A percentile compares a stretch with the other conserved stretches of the same genome.
Evolutionary conservation across 805 yeast species (phyloP).

Genomic region (Barnettozyma pratensis): DNA sequence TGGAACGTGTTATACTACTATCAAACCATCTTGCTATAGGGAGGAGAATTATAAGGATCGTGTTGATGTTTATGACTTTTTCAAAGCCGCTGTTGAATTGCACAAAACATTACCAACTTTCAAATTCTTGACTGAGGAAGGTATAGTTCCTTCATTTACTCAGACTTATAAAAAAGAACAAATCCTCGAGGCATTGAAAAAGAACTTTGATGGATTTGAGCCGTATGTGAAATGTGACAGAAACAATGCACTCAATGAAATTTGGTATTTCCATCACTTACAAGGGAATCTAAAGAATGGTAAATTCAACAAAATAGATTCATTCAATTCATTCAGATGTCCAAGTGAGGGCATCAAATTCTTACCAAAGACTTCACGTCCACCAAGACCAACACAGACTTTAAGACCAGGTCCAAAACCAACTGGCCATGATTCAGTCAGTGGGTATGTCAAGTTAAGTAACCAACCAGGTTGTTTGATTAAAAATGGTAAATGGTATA

Average conservation of each 20-base stretch:
- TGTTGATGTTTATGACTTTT: conserved; percentile 62
- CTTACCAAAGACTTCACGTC: conserved; percentile 35
- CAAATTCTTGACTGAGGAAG: conserved; percentile 58
- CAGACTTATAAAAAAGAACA: conserved; percentile 53
- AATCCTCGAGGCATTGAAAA: conserved; percentile 46
- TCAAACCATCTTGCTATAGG: conserved; percentile 65
- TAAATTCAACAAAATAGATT: conserved; percentile 57
- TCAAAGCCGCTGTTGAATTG: conserved; percentile 50
- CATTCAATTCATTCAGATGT: conserved; percentile 55
- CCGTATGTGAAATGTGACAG: conserved; percentile 61
- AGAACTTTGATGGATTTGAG: conserved; percentile 43
- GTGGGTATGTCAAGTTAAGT: conserved; percentile 46
- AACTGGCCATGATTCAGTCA: conserved; percentile 27
- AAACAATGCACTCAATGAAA: conserved; percentile 37
- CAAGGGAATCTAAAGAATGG: conserved; percentile 70
- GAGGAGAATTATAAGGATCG: conserved; percentile 21
- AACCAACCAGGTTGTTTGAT: conserved; percentile 72
- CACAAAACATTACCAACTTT: conserved; percentile 61
- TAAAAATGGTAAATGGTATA: conserved; percentile 81
- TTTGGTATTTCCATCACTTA: conserved; percentile 77
- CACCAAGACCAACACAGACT: conserved; percentile 16
- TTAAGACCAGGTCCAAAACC: conserved; percentile 24
- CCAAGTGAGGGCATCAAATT: conserved; percentile 64
- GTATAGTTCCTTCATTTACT: conserved; percentile 61
- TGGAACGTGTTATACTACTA: conserved; percentile 85